These are phyloP conservation scores for Yamadazyma diddensiae DNA, from an alignment of 1,139 yeast genomes.

Conservation along the genomic window DNA sequence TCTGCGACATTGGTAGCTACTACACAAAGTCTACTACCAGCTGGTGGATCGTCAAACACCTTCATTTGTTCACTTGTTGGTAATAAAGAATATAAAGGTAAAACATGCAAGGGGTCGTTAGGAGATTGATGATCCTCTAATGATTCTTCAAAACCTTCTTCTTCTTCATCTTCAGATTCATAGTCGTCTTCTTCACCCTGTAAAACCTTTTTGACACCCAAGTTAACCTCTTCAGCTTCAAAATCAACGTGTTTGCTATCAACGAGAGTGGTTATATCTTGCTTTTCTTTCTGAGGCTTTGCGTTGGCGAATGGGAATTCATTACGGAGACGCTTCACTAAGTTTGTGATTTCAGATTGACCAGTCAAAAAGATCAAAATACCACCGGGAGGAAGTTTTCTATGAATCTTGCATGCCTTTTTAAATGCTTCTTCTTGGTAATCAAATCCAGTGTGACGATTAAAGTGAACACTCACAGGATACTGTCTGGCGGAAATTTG, in stretches of 20 bases:
- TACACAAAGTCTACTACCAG: slow-evolving; percentile 81
- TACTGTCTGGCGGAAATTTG: slow-evolving; percentile 93
- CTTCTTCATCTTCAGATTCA: slow-evolving; percentile 48
- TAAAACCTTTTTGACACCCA: slow-evolving; percentile 51
- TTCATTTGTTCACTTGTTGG: slow-evolving; percentile 95
- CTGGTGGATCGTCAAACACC: slow-evolving; percentile 84
- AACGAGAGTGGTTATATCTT: slow-evolving; percentile 38
- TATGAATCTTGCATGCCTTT: slow-evolving; percentile 85
- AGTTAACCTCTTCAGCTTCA: slow-evolving; percentile 88
- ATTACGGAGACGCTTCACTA: slow-evolving; percentile 65
- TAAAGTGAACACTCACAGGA: slow-evolving; percentile 92
- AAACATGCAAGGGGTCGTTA: slow-evolving; percentile 79
- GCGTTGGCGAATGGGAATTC: slow-evolving; percentile 62
- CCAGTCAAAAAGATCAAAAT: slow-evolving; percentile 91
- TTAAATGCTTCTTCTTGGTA: slow-evolving; percentile 85
- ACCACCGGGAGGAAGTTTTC: slow-evolving; percentile 87
- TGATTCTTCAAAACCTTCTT: slow-evolving; percentile 89
- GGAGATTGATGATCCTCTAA: slow-evolving; percentile 73
- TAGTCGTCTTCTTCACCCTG: slow-evolving; percentile 30
- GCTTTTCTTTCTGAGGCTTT: slow-evolving; percentile 16
- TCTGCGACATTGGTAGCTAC: slow-evolving; percentile 98
- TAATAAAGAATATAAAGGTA: slow-evolving; percentile 86
- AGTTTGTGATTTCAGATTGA: slow-evolving; percentile 79
- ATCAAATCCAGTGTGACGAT: slow-evolving; percentile 69
- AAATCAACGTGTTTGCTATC: slow-evolving; percentile 57